Evolutionary conservation across 176 grass and related monocot genomes (phyloP), one percentile per base, ranked within the genome.

Genomic region (Thalia dealbata): DNA sequence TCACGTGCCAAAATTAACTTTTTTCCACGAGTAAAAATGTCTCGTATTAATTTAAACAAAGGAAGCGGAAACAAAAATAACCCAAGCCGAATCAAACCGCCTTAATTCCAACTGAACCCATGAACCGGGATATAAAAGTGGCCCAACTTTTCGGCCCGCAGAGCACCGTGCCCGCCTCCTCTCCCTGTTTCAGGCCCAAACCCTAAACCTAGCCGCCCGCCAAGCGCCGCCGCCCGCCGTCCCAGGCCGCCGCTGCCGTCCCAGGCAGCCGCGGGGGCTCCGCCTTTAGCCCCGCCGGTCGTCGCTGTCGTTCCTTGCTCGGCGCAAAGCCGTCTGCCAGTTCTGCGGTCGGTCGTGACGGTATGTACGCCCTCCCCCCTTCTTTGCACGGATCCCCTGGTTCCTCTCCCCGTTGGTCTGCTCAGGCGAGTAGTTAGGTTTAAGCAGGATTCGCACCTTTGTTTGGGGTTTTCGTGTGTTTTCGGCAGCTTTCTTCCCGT

Each of bases 71-170:
- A 4, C 4, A 38, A 38, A 38, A 38, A 38, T 38, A 13, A 48
- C 1, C 45, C 6, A 48, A 48, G 11, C 45, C 45, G 32, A 38
- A 4, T 38, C 45, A 48, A 48, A 48, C 45, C 11, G 6, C 45
- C 45, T 48, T 8, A 13, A 8, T 3, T 48, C 45, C 45, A 48
- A 13, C 1, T 48, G 45, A 13, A 48, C 45, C 45, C 45, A 8
- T 7, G 25, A 72, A 52, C 50, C 45, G 24, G 69, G n/a, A 8
- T 9, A 15, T 26, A 26, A 71, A 50, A 71, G 3, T 28, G 69
- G 69, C 35, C 70, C 50, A 72, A 23, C 15, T 46, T 25, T 72
- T 44, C 16, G 70, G 70, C 70, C 70, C 70, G 54, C 11, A 19
- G 24, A 50, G 13, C 22, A 23, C 45, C 24, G 24, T 26, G 23